Conservation (phyloP, 768 basidiomycete species). For the Asterophora lycoperdoides region DNA sequence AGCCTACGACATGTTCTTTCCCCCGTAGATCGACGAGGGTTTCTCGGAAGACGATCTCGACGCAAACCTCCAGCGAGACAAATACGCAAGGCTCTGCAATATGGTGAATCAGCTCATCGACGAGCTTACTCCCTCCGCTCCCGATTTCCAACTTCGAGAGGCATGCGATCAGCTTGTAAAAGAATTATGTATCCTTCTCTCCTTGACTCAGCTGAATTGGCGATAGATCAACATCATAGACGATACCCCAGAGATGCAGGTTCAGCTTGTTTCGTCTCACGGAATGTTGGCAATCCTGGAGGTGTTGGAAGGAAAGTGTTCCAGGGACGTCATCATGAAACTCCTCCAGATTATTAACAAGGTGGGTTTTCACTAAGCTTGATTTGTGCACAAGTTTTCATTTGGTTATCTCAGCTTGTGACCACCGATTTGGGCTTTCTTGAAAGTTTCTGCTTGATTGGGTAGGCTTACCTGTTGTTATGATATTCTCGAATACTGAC, state of each 20-base stretch:
- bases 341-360: conserved; percentile 86
- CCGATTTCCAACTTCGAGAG: conserved; percentile 78
- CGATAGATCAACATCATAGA: conserved; percentile 69
- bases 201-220: background rate
- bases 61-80: conserved; percentile 89
- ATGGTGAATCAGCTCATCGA: conserved; percentile 84
- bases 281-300: conserved; percentile 95
- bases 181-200: conserved; percentile 5
- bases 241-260: conserved; percentile 80
- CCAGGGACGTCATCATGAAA: conserved; percentile 81
- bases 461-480: conserved; percentile 38
- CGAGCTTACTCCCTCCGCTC: conserved; percentile 73
- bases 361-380: conserved; percentile 38
- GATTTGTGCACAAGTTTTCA: background rate
- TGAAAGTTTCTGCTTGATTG: conserved; percentile 94
- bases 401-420: conserved; percentile 41
- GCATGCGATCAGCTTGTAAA: conserved; percentile 85
- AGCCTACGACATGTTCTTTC: background rate
- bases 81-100: conserved; percentile 81
- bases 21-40: conserved; percentile 81
- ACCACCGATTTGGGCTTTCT: conserved; percentile 76
- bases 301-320: conserved; percentile 83
- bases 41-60: conserved; percentile 91
- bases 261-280: conserved; percentile 86
- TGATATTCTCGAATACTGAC: background rate